phyloP scores from a whole-genome alignment of 2,329 filamentous ascomycete genomes.

The Thielaviopsis euricoi region DNA sequence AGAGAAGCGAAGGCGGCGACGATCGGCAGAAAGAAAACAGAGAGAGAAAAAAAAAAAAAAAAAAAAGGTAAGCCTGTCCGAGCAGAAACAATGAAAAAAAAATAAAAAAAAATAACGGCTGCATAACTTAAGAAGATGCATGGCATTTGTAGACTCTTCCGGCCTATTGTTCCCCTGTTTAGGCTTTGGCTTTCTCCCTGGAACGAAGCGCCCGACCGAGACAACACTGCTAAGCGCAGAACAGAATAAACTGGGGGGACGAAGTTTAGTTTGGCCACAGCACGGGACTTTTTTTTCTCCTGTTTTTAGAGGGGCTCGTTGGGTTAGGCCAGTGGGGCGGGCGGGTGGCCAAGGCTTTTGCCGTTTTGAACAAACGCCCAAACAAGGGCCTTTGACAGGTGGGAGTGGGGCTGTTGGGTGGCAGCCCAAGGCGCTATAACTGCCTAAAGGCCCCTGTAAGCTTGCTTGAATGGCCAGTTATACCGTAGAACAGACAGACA shows the following conservation, averaged over 20 bases:
- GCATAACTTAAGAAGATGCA: not conserved
- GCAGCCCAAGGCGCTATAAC: not conserved
- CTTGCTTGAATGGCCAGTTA: not conserved
- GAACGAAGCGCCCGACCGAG: not conserved
- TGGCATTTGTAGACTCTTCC: not conserved
- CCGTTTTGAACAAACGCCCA: not conserved
- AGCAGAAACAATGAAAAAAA: no score
- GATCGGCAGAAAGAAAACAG: not conserved
- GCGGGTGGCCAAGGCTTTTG: not conserved
- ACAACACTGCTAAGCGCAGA: not conserved
- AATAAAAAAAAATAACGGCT: not conserved
- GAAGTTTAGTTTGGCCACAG: no score
- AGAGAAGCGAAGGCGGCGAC: not conserved
- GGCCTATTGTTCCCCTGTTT: not conserved
- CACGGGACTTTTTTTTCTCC: no score
- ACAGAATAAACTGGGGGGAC: not conserved
- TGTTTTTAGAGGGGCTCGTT: no score
- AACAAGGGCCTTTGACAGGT: not conserved
- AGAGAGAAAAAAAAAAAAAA: not conserved
- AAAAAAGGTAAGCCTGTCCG: no score
- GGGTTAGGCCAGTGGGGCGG: no score
- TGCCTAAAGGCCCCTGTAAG: not conserved
- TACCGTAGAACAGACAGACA: no score
- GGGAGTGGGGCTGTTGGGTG: not conserved
- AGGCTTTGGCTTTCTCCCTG: not conserved